Evolutionary conservation across 2,329 filamentous ascomycete species (phyloP), one percentile per base, ranked within the genome.

Genomic region (Herpomyces periplanetae): DNA sequence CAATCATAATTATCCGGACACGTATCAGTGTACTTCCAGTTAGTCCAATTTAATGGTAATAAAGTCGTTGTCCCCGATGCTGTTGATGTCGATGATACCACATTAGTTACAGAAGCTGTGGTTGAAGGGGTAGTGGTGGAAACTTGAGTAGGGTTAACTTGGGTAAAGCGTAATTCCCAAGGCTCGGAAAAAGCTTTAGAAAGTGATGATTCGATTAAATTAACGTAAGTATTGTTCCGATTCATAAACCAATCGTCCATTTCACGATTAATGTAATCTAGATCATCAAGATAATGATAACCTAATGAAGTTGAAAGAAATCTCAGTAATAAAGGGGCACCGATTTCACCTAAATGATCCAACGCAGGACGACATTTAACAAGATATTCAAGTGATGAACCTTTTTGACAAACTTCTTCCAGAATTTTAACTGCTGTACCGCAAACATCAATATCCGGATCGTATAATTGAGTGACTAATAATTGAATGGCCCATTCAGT

Each of bases 181-280:
- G 41, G 32, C 21, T 46, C 42, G n/a, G 57, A 47, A 27, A 87
- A 73, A 1, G 73, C 63, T 24, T 69, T 60, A 13, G 73, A 69
- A 19, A 96, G 48, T 21, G 73, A 85, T n/a, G 84, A 80, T 37
- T 96, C 80, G 15, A 96, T 75, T 15, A 91, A 52, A 14, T 58
- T 53, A 19, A 96, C 80, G 28, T 96, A 96, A n/a, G 59, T 62
- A 35, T 96, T 75, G 33, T 96, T 96, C 17, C 80, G 59, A 7
- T 80, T 80, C 8, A 96, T 47, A 33, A 91, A 96, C 80, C 80
- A 96, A 39, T 96, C 84, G 29, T 96, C 80, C 80, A 96, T 96
- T 36, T 96, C 84, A 34, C 85, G 80, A 25, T 73, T 88, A 37
- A 96, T 96, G 34, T 96, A 96, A 41, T 96, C 84, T 16, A 96